A percentile compares a stretch with the other conserved stretches of the same genome.
Conservation (phyloP, 1,139 yeast species). For the Debaryomycetaceae sp. region DNA sequence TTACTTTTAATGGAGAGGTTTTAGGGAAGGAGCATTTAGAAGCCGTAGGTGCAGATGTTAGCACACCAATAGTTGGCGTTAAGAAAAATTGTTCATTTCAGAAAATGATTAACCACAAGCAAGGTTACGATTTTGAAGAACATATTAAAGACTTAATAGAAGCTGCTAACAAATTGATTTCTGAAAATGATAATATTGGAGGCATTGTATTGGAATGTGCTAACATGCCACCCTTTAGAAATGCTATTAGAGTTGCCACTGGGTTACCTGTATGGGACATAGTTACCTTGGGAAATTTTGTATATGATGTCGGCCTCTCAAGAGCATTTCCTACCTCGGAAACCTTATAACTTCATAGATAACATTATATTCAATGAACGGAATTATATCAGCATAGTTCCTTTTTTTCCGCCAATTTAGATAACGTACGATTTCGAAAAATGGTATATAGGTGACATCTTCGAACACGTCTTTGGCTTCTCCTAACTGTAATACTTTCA, state of each 20-base stretch:
- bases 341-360: background rate
- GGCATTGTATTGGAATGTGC: conserved; percentile 26
- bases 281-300: conserved; percentile 13
- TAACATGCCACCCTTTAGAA: conserved; percentile 23
- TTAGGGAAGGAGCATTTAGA: conserved; percentile 21
- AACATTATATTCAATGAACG: too few species aligned
- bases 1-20: conserved; percentile 22
- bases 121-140: conserved; percentile 18
- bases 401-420: background rate
- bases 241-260: conserved; percentile 12
- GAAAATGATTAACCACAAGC: conserved; percentile 14
- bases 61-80: conserved; percentile 16
- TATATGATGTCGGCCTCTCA: conserved; percentile 6
- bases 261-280: conserved; percentile 22
- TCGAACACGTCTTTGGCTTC: too few species aligned
- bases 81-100: conserved; percentile 17
- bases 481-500: too few species aligned
- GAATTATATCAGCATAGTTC: background rate
- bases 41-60: conserved; percentile 21
- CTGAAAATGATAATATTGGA: conserved; percentile 13
- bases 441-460: too few species aligned
- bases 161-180: conserved; percentile 13
- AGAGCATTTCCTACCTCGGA: background rate
- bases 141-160: conserved; percentile 8
- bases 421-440: too few species aligned